A percentile compares a stretch with the other conserved stretches of the same genome.
These are phyloP conservation scores for Trichosporon sp. DNA, from an alignment of 1,284 basidiomycete species.

Conservation along the genomic window DNA sequence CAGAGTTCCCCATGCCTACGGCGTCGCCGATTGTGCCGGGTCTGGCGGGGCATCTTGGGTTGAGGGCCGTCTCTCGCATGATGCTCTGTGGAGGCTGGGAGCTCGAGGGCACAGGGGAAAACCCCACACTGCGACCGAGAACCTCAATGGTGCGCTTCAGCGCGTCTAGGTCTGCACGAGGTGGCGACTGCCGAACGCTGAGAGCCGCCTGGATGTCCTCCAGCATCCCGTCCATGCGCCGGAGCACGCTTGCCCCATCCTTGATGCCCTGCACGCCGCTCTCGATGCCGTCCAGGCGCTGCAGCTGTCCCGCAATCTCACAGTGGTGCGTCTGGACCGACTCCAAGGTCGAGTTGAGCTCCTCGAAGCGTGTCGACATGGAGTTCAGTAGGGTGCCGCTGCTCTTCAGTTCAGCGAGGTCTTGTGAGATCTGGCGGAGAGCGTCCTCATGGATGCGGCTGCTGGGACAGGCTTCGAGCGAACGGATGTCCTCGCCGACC, in stretches of 20 bases:
- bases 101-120: background rate
- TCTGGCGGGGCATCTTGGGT: too few relatives aligned
- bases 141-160: background rate
- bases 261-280: background rate
- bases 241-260: background rate
- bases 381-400: background rate
- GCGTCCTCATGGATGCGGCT: background rate
- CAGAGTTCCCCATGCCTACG: too few relatives aligned
- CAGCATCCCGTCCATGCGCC: background rate
- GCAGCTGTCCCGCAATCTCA: background rate
- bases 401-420: background rate
- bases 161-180: background rate
- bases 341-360: background rate
- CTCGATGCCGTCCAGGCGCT: background rate
- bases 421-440: background rate
- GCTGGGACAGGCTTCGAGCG: background rate
- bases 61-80: background rate
- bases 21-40: too few relatives aligned
- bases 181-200: background rate
- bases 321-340: background rate
- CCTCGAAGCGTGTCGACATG: background rate
- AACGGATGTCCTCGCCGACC: background rate
- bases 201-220: background rate
- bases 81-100: background rate
- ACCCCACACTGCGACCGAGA: background rate